A percentile compares a stretch with the other conserved stretches of the same genome.
phyloP scores from a whole-genome alignment of 345 rosid species.

The Euphorbia peplus region DNA sequence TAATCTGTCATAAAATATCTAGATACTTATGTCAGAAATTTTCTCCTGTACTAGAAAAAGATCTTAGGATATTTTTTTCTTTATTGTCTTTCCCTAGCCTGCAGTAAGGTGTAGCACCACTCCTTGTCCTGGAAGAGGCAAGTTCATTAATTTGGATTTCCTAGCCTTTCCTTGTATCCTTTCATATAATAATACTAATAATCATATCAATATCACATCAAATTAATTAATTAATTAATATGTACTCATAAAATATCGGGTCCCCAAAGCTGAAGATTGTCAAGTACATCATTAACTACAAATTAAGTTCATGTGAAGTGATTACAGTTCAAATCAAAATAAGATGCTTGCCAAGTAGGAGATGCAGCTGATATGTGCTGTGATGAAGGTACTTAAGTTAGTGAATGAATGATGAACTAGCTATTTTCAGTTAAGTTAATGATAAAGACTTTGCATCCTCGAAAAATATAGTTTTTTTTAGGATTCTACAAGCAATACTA shows the following conservation, averaged over 20 bases:
- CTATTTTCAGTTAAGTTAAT: too few relatives aligned
- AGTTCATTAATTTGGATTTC: background rate
- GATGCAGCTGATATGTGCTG: too few relatives aligned
- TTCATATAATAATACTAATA: background rate
- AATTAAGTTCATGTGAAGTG: background rate
- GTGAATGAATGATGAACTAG: too few relatives aligned
- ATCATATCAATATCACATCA: too few relatives aligned
- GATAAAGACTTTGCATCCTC: too few relatives aligned
- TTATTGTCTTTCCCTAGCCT: too few relatives aligned
- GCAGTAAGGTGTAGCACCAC: too few relatives aligned
- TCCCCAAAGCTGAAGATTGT: background rate
- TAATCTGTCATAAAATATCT: background rate
- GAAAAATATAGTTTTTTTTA: too few relatives aligned
- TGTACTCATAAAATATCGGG: conserved; percentile 15
- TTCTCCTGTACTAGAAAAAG: background rate
- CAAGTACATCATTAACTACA: background rate
- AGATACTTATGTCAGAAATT: background rate
- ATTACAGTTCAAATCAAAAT: too few relatives aligned
- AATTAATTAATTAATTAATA: background rate
- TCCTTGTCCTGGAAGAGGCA: background rate
- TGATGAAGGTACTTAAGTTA: too few relatives aligned
- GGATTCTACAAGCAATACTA: too few relatives aligned
- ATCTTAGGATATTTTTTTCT: background rate
- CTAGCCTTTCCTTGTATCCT: background rate
- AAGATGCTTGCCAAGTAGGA: too few relatives aligned